Conservation (phyloP, 257 asterid genomes). For the Solanum rostratum region DNA sequence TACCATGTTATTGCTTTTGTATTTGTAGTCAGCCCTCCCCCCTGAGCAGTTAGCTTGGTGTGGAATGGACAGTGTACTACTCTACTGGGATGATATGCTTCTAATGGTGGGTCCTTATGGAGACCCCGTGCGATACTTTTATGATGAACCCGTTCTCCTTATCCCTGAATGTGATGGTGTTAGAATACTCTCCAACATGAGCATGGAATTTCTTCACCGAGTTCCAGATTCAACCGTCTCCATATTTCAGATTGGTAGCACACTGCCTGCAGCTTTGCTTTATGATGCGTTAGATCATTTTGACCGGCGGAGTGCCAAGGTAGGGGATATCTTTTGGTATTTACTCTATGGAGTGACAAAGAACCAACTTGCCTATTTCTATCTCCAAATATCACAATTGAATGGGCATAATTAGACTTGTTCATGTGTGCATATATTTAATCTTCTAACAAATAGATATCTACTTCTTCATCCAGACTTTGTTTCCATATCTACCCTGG, state of each 20-base stretch:
- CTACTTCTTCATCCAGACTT: neutral
- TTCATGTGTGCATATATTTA: neutral
- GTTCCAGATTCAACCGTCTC: constrained; percentile 96
- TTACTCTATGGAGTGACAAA: neutral
- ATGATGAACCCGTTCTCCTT: constrained; percentile 77
- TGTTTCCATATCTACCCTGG: neutral
- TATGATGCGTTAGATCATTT: constrained; percentile 95
- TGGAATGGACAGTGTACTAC: constrained; percentile 88
- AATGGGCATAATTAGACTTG: neutral
- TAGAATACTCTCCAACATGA: constrained; percentile 67
- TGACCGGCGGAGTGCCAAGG: constrained; percentile 94
- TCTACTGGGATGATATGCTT: constrained; percentile 92
- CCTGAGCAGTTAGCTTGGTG: constrained; percentile 98
- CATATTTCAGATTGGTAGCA: constrained; percentile 92
- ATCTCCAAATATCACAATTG: neutral
- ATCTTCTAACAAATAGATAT: neutral
- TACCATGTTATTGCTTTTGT: neutral
- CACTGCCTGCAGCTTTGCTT: constrained; percentile 83
- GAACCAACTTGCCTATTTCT: neutral
- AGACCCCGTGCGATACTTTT: constrained; percentile 80
- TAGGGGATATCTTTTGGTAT: constrained; percentile 2
- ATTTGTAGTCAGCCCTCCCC: constrained; percentile 72
- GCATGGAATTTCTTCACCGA: constrained; percentile 87
- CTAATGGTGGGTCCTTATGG: constrained; percentile 93
- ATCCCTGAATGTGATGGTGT: constrained; percentile 95